Percentiles rank a stretch among this genome's conserved stretches.
Evolutionary conservation across 371 early-diverging fungal species (phyloP).

Genomic region (Rhizopus sp.): DNA sequence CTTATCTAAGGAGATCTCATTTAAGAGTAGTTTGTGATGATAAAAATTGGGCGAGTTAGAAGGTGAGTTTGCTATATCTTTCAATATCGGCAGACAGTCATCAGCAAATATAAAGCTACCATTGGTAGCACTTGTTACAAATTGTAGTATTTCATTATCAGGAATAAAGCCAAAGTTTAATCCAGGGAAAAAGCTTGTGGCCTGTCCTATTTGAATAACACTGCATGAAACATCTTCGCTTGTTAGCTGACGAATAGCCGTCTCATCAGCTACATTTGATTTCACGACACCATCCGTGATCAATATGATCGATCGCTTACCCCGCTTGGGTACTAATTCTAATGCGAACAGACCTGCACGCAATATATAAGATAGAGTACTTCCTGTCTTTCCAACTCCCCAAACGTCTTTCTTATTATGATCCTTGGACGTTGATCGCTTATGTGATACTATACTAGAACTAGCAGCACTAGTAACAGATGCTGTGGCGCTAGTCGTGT

Average conservation of each 20-base stretch:
- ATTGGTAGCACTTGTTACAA: constrained; percentile 74
- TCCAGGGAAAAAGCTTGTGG: constrained; percentile 65
- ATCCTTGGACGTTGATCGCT: constrained; percentile 6
- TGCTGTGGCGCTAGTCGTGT: background rate
- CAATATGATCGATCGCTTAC: constrained; percentile 68
- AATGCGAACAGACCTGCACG: constrained; percentile 71
- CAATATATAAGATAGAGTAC: constrained; percentile 63
- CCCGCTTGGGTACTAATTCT: constrained; percentile 66
- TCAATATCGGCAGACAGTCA: constrained; percentile 49
- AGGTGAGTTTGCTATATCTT: background rate
- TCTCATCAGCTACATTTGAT: constrained; percentile 59
- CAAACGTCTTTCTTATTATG: constrained; percentile 49
- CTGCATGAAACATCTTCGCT: constrained; percentile 65
- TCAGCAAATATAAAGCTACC: constrained; percentile 83
- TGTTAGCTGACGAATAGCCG: constrained; percentile 48
- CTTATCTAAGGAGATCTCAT: constrained; percentile 60
- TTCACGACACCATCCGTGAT: constrained; percentile 88
- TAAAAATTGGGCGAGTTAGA: constrained; percentile 71
- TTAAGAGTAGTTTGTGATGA: constrained; percentile 73
- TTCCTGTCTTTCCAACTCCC: constrained; percentile 63
- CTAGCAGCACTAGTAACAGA: background rate
- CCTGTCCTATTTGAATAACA: constrained; percentile 83
- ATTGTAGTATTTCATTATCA: constrained; percentile 84
- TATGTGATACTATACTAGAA: background rate
- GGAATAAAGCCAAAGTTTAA: constrained; percentile 87